A percentile compares a stretch with the other conserved stretches of the same genome.
These are phyloP conservation scores for Neurospora discreta DNA, from an alignment of 495 filamentous ascomycete species.

Conservation along the genomic window DNA sequence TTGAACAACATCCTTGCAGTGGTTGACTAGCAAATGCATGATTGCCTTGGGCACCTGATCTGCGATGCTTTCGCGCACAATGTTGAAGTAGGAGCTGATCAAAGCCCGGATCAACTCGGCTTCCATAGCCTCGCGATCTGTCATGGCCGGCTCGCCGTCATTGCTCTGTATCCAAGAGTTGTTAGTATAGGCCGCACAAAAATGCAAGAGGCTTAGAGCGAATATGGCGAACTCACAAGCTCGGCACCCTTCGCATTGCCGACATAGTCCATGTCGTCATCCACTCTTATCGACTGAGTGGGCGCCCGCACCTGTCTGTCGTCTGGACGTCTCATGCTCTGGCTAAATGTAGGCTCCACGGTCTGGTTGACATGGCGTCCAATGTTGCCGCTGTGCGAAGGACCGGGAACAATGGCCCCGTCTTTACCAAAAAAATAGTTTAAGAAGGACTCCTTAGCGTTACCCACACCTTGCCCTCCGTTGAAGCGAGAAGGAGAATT, in stretches of 20 bases:
- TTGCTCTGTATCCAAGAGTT: constrained; percentile 21
- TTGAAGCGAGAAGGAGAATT: constrained; percentile 52
- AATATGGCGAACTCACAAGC: constrained; percentile 43
- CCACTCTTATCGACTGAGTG: constrained; percentile 17
- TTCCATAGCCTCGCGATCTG: constrained; percentile 90
- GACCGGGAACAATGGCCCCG: constrained; percentile 40
- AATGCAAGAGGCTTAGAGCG: background rate
- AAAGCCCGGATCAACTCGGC: constrained; percentile 93
- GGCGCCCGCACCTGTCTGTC: constrained; percentile 39
- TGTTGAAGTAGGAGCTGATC: constrained; percentile 97
- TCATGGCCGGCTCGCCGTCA: constrained; percentile 68
- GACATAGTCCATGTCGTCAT: constrained; percentile 26
- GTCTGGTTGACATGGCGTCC: constrained; percentile 60
- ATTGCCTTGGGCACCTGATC: constrained; percentile 98
- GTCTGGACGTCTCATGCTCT: constrained; percentile 71
- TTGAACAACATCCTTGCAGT: constrained; percentile 94
- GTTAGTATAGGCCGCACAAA: constrained; percentile 16
- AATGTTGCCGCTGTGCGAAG: constrained; percentile 30
- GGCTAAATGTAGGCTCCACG: constrained; percentile 69
- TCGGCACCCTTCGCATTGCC: constrained; percentile 14
- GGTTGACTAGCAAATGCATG: constrained; percentile 97
- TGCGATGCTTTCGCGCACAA: constrained; percentile 91
- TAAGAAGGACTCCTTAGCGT: constrained; percentile 74
- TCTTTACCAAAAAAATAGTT: constrained; percentile 99
- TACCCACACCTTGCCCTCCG: constrained; percentile 29